A percentile compares a stretch with the other conserved stretches of the same genome.
Evolutionary conservation across 805 yeast genomes (phyloP).

Genomic region (Wickerhamomyces xylosicus): DNA sequence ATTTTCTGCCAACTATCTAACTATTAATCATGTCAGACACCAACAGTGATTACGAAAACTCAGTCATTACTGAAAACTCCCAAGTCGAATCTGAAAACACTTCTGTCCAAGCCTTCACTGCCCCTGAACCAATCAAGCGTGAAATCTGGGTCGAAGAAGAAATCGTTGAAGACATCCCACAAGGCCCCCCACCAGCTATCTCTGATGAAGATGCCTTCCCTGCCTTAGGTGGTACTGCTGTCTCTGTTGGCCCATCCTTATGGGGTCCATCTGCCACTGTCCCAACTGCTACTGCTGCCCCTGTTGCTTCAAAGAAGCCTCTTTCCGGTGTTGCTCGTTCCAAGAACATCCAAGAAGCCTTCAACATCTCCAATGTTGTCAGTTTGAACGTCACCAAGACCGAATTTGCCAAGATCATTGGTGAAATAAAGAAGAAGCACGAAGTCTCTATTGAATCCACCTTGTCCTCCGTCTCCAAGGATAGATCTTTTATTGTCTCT

Average conservation of each 20-base stretch:
- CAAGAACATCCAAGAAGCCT: conserved; percentile 64
- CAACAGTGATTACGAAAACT: not conserved
- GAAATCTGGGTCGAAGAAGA: conserved; percentile 1
- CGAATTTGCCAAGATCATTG: conserved; percentile 60
- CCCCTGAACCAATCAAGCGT: not conserved
- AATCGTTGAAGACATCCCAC: conserved; percentile 5
- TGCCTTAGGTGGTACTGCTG: conserved; percentile 42
- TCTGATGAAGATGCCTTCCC: conserved; percentile 54
- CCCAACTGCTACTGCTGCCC: conserved; percentile 2
- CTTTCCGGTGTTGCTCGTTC: conserved; percentile 33
- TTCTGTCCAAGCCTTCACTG: not conserved
- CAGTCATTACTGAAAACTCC: not conserved
- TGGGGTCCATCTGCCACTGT: conserved; percentile 27
- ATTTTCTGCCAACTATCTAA: not conserved
- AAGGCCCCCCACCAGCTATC: conserved; percentile 27
- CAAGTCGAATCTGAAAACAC: not conserved
- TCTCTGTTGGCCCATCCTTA: conserved; percentile 24
- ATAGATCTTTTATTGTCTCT: conserved; percentile 73
- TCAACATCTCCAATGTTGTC: conserved; percentile 60
- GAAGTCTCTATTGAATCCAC: conserved; percentile 75
- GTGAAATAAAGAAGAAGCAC: conserved; percentile 47
- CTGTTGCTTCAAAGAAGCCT: conserved; percentile 15
- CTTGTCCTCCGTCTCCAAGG: conserved; percentile 60
- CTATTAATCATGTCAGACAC: not conserved
- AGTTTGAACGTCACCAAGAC: conserved; percentile 54